Evolutionary conservation across 108 stramenopile species (phyloP).

Genomic region (Cyclotella atomus): DNA sequence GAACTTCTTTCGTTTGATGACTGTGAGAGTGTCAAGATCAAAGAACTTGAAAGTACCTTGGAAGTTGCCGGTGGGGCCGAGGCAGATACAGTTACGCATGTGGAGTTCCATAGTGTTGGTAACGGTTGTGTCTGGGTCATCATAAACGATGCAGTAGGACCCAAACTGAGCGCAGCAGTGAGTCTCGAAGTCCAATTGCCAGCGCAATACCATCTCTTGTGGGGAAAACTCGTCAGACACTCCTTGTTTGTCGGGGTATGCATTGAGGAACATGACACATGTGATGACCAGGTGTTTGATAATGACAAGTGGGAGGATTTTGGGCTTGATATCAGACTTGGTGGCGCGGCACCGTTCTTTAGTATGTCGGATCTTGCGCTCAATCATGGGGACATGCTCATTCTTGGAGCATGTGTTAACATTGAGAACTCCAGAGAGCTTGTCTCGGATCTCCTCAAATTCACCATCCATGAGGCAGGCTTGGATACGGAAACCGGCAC

Average conservation of each 20-base stretch:
- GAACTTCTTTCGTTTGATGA: constrained; percentile 1
- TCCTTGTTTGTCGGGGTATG: constrained; percentile 9
- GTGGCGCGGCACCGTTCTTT: constrained; percentile 5
- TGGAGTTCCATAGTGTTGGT: constrained; percentile 16
- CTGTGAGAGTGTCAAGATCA: background rate
- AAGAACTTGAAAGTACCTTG: background rate
- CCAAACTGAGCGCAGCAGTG: constrained; percentile 22
- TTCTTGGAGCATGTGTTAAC: constrained; percentile 8
- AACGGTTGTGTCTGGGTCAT: background rate
- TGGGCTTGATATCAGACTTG: background rate
- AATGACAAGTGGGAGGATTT: background rate
- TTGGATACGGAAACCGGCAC: constrained; percentile 37
- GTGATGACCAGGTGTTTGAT: constrained; percentile 13
- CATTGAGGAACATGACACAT: constrained; percentile 22
- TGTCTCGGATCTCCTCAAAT: constrained; percentile 12
- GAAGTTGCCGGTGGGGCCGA: constrained; percentile 3
- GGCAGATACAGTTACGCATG: background rate
- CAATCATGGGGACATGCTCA: constrained; percentile 16
- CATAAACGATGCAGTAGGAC: constrained; percentile 9
- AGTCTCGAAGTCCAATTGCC: constrained; percentile 6
- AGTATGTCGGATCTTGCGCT: background rate
- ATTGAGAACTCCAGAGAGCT: background rate
- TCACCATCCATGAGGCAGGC: constrained; percentile 19
- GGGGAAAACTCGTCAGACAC: constrained; percentile 20
- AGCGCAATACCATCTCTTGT: background rate